Percentiles rank a stretch among this genome's conserved stretches.
phyloP scores from a whole-genome alignment of 345 rosid species.

The Citrus mangshanensis region DNA sequence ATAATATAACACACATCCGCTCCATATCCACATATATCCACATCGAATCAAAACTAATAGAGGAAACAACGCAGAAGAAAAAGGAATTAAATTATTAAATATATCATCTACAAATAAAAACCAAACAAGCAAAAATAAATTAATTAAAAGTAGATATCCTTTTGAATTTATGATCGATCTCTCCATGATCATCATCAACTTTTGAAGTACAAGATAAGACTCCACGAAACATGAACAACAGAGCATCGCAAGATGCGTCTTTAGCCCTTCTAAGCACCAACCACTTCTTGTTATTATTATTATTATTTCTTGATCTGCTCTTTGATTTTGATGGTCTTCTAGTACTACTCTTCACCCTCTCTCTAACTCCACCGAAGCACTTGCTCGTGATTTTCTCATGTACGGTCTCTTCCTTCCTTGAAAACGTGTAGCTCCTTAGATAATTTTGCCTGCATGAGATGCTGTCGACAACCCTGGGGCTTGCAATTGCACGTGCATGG shows the following conservation, averaged over 20 bases:
- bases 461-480: constrained; percentile 32
- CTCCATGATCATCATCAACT: constrained; percentile 25
- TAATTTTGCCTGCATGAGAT: constrained; percentile 50
- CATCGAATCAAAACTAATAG: too few species aligned
- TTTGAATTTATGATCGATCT: not conserved
- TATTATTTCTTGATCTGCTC: not conserved
- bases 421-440: constrained; percentile 47
- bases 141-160: not conserved
- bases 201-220: constrained; percentile 40
- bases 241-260: constrained; percentile 25
- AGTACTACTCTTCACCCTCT: constrained; percentile 1
- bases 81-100: not conserved
- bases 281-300: not conserved
- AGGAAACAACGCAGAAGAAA: not conserved
- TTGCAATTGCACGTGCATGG: not conserved
- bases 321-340: not conserved
- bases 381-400: constrained; percentile 28
- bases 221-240: constrained; percentile 38
- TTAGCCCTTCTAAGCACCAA: constrained; percentile 11
- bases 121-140: not conserved
- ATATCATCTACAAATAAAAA: too few species aligned
- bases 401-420: constrained; percentile 28
- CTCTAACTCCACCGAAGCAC: constrained; percentile 27
- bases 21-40: too few species aligned
- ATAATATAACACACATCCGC: too few species aligned